Conservation (phyloP, 208 protist species). For the Vickermania spadyakhi region DNA sequence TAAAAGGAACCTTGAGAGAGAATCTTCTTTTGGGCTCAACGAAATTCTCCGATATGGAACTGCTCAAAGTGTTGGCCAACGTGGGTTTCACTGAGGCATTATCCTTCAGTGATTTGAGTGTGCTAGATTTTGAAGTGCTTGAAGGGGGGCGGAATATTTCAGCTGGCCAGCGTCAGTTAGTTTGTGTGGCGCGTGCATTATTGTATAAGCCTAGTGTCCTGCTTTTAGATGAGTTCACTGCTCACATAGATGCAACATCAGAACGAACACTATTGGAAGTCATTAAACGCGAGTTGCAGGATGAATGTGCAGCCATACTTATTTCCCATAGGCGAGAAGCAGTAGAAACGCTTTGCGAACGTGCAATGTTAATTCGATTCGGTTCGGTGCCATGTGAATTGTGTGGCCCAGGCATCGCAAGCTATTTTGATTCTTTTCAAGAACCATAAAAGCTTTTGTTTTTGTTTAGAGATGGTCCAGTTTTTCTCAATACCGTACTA, state of each 20-base stretch:
- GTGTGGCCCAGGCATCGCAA: background rate
- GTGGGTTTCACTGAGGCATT: slow-evolving; percentile 6
- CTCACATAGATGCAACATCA: slow-evolving; percentile 41
- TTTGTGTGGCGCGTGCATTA: slow-evolving; percentile 95
- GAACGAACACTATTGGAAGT: background rate
- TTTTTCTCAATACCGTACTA: too few relatives aligned
- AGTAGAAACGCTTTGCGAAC: slow-evolving; percentile 86
- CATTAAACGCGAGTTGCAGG: slow-evolving; percentile 28
- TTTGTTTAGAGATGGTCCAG: too few relatives aligned
- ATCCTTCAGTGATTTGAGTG: background rate
- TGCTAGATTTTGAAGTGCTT: slow-evolving; percentile 48
- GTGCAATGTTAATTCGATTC: slow-evolving; percentile 71
- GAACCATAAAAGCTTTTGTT: too few relatives aligned
- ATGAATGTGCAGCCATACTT: slow-evolving; percentile 87
- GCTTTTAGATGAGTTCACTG: slow-evolving; percentile 96
- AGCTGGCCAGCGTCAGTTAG: slow-evolving; percentile 93
- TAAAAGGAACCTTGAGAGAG: slow-evolving; percentile 89
- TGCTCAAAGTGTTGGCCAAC: slow-evolving; percentile 5
- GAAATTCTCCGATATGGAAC: slow-evolving; percentile 30
- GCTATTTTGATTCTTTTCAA: background rate
- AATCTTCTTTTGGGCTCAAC: slow-evolving; percentile 85
- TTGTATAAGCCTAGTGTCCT: slow-evolving; percentile 84
- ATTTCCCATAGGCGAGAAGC: slow-evolving; percentile 96
- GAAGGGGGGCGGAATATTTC: slow-evolving; percentile 83
- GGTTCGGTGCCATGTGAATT: background rate